A percentile compares a stretch with the other conserved stretches of the same genome.
These are phyloP conservation scores for Suhomyces xylopsoci DNA, from an alignment of 805 yeast species.

Conservation along the genomic window DNA sequence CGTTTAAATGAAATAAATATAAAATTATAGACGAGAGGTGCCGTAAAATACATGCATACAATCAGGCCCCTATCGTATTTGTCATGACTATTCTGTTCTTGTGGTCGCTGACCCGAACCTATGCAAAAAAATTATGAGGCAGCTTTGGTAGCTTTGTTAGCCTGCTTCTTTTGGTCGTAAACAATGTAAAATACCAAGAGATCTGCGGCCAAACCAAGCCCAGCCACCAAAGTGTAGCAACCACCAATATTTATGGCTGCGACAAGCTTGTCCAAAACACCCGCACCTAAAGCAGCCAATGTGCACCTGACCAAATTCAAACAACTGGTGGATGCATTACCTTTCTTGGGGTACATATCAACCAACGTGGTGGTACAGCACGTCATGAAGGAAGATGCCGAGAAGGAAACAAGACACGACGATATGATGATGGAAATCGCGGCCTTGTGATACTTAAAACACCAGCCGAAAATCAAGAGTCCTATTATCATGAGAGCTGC, in stretches of 20 bases:
- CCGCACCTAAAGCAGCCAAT: slow-evolving; percentile 65
- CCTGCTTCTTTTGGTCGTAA: neutral
- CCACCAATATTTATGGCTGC: slow-evolving; percentile 64
- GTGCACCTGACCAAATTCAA: slow-evolving; percentile 71
- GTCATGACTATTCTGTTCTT: neutral
- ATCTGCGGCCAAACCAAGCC: slow-evolving; percentile 26
- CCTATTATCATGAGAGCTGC: slow-evolving; percentile 39
- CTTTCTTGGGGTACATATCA: slow-evolving; percentile 64
- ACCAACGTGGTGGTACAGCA: slow-evolving; percentile 63
- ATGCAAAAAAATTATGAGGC: neutral
- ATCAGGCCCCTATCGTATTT: neutral
- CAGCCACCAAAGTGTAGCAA: slow-evolving; percentile 68
- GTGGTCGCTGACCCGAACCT: neutral
- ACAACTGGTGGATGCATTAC: slow-evolving; percentile 72
- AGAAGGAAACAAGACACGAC: slow-evolving; percentile 53
- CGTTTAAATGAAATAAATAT: neutral
- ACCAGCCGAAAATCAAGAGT: slow-evolving; percentile 69
- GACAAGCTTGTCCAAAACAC: slow-evolving; percentile 61
- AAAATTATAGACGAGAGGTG: neutral
- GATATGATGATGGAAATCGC: slow-evolving; percentile 56
- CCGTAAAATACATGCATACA: neutral
- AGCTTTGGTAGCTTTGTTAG: neutral
- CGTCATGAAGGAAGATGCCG: slow-evolving; percentile 55
- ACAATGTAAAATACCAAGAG: neutral
- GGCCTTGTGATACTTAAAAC: slow-evolving; percentile 46